These are phyloP conservation scores for Nakazawaea holstii DNA, from an alignment of 805 yeast species.

Conservation along the genomic window DNA sequence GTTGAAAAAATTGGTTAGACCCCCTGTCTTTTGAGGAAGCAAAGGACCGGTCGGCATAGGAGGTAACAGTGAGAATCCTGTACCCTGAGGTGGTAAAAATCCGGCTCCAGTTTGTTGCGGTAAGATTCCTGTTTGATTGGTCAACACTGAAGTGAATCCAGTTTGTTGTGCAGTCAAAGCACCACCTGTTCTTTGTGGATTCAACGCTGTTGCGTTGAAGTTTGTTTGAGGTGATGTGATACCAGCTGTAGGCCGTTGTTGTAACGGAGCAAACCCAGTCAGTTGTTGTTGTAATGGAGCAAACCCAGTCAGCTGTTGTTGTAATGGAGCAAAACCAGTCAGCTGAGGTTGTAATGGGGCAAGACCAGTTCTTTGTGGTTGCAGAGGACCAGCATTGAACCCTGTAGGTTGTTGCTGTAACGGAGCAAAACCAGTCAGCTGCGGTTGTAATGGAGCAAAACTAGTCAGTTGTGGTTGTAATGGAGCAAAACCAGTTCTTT, in stretches of 20 bases:
- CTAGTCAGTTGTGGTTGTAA: conserved; percentile 17
- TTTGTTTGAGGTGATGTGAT: background rate
- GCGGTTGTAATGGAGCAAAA: conserved; percentile 21
- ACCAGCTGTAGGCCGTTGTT: background rate
- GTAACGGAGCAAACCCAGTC: conserved; percentile 15
- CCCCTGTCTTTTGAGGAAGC: conserved; percentile 64
- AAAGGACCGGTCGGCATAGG: conserved; percentile 37
- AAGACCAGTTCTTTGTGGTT: too few species aligned
- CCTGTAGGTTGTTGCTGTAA: conserved; percentile 32
- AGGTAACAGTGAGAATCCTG: conserved; percentile 19
- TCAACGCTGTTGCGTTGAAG: background rate
- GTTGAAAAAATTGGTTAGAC: conserved; percentile 30
- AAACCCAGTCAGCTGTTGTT: conserved; percentile 35
- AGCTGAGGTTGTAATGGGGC: conserved; percentile 49
- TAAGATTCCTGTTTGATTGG: conserved; percentile 10
- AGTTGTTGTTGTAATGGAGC: conserved; percentile 18
- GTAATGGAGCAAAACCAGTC: conserved; percentile 37
- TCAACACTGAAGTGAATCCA: conserved; percentile 16
- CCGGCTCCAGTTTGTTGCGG: conserved; percentile 17
- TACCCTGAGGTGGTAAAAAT: conserved; percentile 22
- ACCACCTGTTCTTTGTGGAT: conserved; percentile 13
- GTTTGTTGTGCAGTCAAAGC: conserved; percentile 31
- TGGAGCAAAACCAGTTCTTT: conserved; percentile 40
- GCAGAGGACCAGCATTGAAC: conserved; percentile 20
- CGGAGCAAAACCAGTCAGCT: conserved; percentile 17